phyloP scores from a whole-genome alignment of 495 filamentous ascomycete species.

The Oleoguttula mirabilis region DNA sequence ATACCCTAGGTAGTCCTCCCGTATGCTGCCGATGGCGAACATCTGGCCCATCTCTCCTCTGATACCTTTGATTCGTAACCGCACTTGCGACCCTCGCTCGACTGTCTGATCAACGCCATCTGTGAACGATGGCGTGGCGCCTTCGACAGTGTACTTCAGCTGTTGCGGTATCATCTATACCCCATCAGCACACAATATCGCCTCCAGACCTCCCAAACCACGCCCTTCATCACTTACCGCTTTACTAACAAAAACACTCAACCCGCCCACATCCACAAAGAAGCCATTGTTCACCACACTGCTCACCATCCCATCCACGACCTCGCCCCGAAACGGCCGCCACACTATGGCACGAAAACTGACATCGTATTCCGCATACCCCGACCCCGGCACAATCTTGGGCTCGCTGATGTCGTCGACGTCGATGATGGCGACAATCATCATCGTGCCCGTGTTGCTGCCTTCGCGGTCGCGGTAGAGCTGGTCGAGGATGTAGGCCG shows the following conservation, averaged over 20 bases:
- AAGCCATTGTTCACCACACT: slow-evolving; percentile 86
- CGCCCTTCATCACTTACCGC: slow-evolving; percentile 65
- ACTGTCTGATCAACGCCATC: slow-evolving; percentile 71
- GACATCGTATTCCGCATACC: slow-evolving; percentile 85
- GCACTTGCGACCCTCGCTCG: slow-evolving; percentile 82
- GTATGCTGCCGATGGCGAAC: slow-evolving; percentile 94
- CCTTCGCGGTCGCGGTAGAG: slow-evolving; percentile 89
- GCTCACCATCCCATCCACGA: slow-evolving; percentile 83
- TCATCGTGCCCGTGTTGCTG: slow-evolving; percentile 73
- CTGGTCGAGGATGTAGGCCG: slow-evolving; percentile 72
- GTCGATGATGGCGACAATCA: slow-evolving; percentile 93
- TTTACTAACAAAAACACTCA: slow-evolving; percentile 78
- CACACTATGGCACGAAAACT: slow-evolving; percentile 93
- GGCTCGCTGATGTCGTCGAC: slow-evolving; percentile 78
- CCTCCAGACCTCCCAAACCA: no score
- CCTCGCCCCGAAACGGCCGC: slow-evolving; percentile 93
- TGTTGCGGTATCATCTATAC: slow-evolving; percentile 70
- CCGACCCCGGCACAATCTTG: slow-evolving; percentile 76
- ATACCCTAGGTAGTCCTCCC: slow-evolving; percentile 44
- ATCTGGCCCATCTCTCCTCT: slow-evolving; percentile 84
- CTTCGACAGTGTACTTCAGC: slow-evolving; percentile 77
- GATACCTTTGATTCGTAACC: slow-evolving; percentile 84
- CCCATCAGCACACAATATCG: no score
- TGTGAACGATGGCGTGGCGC: slow-evolving; percentile 30
- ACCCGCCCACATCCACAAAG: slow-evolving; percentile 78